phyloP scores from a whole-genome alignment of 305 asterid species.

The Rubia tinctorum region DNA sequence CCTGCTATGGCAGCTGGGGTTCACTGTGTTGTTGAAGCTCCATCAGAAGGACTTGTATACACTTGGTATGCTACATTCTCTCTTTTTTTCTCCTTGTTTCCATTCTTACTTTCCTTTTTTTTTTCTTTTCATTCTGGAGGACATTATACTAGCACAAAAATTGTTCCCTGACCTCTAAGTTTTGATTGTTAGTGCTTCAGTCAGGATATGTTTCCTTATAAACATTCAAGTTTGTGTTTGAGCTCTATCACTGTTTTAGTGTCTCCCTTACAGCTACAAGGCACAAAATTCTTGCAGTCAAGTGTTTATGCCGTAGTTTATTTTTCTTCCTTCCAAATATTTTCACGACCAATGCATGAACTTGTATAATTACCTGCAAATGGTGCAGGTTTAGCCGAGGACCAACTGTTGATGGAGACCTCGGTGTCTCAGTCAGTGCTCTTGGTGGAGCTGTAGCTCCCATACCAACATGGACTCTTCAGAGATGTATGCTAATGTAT shows the following conservation, averaged over 20 bases:
- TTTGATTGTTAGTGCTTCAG: not conserved
- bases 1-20: slow-evolving; percentile 99
- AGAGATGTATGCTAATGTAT: slow-evolving; percentile 93
- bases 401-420: slow-evolving; percentile 95
- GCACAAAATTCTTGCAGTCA: too few relatives aligned
- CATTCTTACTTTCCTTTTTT: not conserved
- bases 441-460: slow-evolving; percentile 99
- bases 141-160: not conserved
- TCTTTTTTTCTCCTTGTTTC: not conserved
- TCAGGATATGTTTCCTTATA: not conserved
- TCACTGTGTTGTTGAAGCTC: slow-evolving; percentile 87
- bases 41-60: slow-evolving; percentile 90
- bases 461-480: slow-evolving; percentile 99
- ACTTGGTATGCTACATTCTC: slow-evolving; percentile 64
- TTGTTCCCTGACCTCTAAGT: not conserved
- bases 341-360: not conserved
- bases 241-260: not conserved
- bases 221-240: not conserved
- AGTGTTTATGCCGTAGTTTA: too few relatives aligned
- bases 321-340: too few relatives aligned
- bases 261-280: not conserved
- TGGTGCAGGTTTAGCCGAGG: slow-evolving; percentile 98
- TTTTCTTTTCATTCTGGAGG: not conserved
- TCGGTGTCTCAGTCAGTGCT: slow-evolving; percentile 92
- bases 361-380: slow-evolving; percentile 23